Evolutionary conservation across 495 filamentous ascomycete species (phyloP), one percentile per base, ranked within the genome.

Genomic region (Penicillium egyptiacum): DNA sequence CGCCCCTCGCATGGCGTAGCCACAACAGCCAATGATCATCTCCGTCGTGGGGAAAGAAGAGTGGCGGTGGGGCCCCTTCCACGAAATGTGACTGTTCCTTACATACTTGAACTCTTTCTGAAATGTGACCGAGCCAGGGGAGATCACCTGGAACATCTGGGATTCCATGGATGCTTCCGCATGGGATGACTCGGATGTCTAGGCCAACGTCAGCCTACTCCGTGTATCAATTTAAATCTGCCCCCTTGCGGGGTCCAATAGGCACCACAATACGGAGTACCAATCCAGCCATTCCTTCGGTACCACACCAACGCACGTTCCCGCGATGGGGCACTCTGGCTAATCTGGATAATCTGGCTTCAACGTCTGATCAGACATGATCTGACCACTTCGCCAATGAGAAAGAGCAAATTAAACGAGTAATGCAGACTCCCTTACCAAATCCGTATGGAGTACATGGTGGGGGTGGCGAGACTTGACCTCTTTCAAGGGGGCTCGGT

Each of bases 1-100:
- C 59, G 52, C 59, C 62, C 63, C 63, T 65, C 63, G 63, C 60
- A 63, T 66, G 63, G 63, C 60, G 63, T 65, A 5, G 20, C 28
- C 46, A 22, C 5, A 50, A 52, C 50, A 42, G 40, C 63, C 63
- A 66, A 66, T 66, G 46, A 58, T 51, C 56, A 30, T 50, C 47
- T 0, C 4, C 1, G 20, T 7, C 17, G 57, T 66, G 63, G 63
- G 50, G 56, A 41, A 28, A 41, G 17, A 30, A 40, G 41, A 23
- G 52, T 62, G 62, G 62, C 53, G 62, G 58, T 54, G 58, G 50
- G 48, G 31, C 33, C 28, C 49, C 33, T 25, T 1, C n/a, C n/a
- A n/a, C n/a, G 37, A 41, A 52, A 19, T 40, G 35, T 39, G 31
- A 30, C 12, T 51, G 52, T 55, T 46, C 53, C 53, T 55, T 55